Evolutionary conservation across 768 basidiomycete genomes (phyloP).

Genomic region (Suillus occidentalis): DNA sequence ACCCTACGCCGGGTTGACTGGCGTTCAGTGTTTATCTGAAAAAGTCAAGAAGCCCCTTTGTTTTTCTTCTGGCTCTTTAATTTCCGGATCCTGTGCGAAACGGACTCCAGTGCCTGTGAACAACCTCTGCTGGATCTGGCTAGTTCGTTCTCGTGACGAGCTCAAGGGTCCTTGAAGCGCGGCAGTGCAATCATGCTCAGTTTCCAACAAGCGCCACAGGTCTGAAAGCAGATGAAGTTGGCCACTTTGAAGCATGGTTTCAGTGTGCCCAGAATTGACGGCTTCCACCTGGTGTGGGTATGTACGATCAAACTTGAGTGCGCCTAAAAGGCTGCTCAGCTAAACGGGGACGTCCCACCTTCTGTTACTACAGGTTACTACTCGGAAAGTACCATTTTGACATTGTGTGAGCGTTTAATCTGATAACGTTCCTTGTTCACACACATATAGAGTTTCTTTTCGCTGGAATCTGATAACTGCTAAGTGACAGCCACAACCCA

Average conservation of each 20-base stretch:
- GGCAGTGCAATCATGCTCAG: conserved; percentile 1
- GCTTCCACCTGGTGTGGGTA: background rate
- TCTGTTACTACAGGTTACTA: background rate
- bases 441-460: background rate
- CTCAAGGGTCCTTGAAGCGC: conserved; percentile 11
- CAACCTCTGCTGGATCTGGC: conserved; percentile 11
- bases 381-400: conserved; percentile 1
- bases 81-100: conserved; percentile 6
- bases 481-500: background rate
- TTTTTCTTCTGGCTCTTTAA: conserved; percentile 8
- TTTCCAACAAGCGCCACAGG: conserved; percentile 9
- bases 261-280: background rate
- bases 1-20: background rate
- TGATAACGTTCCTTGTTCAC: conserved; percentile 3
- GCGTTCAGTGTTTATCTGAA: conserved; percentile 15
- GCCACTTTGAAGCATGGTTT: background rate
- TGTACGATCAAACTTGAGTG: background rate
- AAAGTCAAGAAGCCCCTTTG: conserved; percentile 1
- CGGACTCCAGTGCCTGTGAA: conserved; percentile 23
- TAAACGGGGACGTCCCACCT: background rate
- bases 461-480: background rate
- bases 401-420: background rate
- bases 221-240: background rate
- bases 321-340: background rate
- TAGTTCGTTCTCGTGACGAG: conserved; percentile 4